Percentiles rank a stretch among this genome's conserved stretches.
These are phyloP conservation scores for Thinopyrum elongatum DNA, from an alignment of 176 grass and related monocot genomes.

Conservation along the genomic window DNA sequence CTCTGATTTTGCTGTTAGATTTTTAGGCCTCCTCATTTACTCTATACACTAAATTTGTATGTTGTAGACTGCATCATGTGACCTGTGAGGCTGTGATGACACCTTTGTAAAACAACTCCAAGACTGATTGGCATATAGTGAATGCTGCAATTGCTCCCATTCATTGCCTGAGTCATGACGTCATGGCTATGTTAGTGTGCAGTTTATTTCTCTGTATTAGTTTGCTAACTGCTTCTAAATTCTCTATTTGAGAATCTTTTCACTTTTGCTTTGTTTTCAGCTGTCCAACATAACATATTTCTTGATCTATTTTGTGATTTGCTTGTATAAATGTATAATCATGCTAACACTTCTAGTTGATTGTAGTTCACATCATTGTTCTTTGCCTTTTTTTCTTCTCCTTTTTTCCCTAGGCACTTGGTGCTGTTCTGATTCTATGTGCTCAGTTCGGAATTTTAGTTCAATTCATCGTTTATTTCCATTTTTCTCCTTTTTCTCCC, in stretches of 20 bases:
- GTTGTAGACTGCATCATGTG: not conserved
- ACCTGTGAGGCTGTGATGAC: not conserved
- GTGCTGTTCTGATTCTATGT: not conserved
- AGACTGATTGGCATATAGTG: constrained; percentile 16
- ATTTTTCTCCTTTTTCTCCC: not conserved
- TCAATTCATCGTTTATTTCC: not conserved
- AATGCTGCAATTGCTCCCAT: not conserved
- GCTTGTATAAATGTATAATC: not conserved
- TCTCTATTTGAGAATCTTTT: not conserved
- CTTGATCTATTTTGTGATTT: not conserved
- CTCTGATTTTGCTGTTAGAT: not conserved
- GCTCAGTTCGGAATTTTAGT: not conserved
- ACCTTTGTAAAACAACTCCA: constrained; percentile 9
- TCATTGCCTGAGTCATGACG: not conserved
- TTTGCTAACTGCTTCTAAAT: not conserved
- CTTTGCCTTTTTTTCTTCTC: not conserved
- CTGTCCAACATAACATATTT: not conserved
- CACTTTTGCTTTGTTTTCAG: not conserved
- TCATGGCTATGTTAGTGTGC: not conserved
- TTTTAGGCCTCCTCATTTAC: not conserved
- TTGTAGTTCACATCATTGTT: not conserved
- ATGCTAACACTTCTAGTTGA: not conserved
- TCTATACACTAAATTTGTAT: not conserved
- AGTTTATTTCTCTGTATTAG: not conserved
- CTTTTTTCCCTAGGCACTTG: not conserved